These are phyloP conservation scores for Ceratobasidium papillatum DNA, from an alignment of 1,284 basidiomycete genomes.

Conservation along the genomic window DNA sequence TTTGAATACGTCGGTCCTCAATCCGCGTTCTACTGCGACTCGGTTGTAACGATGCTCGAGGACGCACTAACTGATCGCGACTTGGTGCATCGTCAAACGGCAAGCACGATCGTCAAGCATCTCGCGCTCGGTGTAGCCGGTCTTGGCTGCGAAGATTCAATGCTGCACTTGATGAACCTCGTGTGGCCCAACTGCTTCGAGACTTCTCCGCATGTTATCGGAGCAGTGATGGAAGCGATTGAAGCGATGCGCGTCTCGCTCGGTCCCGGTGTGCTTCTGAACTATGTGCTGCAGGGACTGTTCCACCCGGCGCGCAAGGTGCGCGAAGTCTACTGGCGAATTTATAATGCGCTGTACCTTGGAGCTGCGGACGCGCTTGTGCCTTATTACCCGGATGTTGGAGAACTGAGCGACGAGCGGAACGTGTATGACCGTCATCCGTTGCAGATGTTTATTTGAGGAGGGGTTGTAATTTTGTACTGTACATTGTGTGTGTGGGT, in stretches of 20 bases:
- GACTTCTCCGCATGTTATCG: slow-evolving; percentile 97
- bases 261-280: slow-evolving; percentile 91
- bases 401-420: slow-evolving; percentile 85
- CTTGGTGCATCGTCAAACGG: slow-evolving; percentile 97
- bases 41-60: slow-evolving; percentile 96
- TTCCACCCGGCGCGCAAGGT: slow-evolving; percentile 98
- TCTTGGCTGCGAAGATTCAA: slow-evolving; percentile 96
- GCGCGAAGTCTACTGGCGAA: slow-evolving; percentile 91
- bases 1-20: slow-evolving; percentile 99
- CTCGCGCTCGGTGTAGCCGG: slow-evolving; percentile 96
- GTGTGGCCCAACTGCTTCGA: slow-evolving; percentile 99
- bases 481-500: neutral
- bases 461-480: slow-evolving; percentile 1
- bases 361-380: slow-evolving; percentile 91
- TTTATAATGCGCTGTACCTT: slow-evolving; percentile 91
- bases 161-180: slow-evolving; percentile 97
- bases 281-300: slow-evolving; percentile 90
- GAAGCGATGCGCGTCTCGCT: slow-evolving; percentile 97
- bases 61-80: slow-evolving; percentile 98
- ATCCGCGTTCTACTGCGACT: slow-evolving; percentile 97
- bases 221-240: slow-evolving; percentile 94
- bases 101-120: slow-evolving; percentile 99
- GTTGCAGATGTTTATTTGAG: slow-evolving; percentile 79
- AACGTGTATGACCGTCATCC: slow-evolving; percentile 89
- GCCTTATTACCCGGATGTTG: slow-evolving; percentile 92